Evolutionary conservation across 2,329 filamentous ascomycete species (phyloP).

Genomic region (Penicillium brevicompactum): DNA sequence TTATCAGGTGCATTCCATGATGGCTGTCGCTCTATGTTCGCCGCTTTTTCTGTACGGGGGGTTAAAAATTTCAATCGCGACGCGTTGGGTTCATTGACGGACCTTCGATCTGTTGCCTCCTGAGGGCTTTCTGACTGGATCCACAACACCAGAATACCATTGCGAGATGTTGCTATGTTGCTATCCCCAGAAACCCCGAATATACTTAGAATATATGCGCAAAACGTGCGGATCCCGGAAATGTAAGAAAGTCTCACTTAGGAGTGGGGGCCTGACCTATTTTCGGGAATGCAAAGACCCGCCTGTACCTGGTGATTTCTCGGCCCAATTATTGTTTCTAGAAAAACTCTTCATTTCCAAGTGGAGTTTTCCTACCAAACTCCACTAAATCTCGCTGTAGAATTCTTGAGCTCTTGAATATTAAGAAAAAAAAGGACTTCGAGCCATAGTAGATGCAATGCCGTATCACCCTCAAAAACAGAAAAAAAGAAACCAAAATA

Average conservation of each 20-base stretch:
- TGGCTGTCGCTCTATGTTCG: conserved; percentile 28
- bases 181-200: not conserved
- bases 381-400: not conserved
- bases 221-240: too few species aligned
- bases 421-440: too few species aligned
- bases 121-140: conserved; percentile 3
- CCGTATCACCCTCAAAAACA: not conserved
- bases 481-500: not conserved
- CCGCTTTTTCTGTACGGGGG: conserved; percentile 16
- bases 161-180: not conserved
- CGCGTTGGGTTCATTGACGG: not conserved
- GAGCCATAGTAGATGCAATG: not conserved
- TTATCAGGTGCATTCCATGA: conserved; percentile 40
- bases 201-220: too few species aligned
- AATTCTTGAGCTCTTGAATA: too few species aligned
- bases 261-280: not conserved
- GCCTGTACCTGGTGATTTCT: not conserved
- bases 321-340: not conserved
- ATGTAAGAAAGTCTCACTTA: not conserved
- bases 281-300: not conserved
- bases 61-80: not conserved
- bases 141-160: conserved; percentile 6
- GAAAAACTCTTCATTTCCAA: not conserved
- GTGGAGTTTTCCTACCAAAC: not conserved
- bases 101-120: conserved; percentile 8